Evolutionary conservation across 148 eudicot genomes (phyloP), one percentile per base, ranked within the genome.

Genomic region (Suaeda aralocaspica): DNA sequence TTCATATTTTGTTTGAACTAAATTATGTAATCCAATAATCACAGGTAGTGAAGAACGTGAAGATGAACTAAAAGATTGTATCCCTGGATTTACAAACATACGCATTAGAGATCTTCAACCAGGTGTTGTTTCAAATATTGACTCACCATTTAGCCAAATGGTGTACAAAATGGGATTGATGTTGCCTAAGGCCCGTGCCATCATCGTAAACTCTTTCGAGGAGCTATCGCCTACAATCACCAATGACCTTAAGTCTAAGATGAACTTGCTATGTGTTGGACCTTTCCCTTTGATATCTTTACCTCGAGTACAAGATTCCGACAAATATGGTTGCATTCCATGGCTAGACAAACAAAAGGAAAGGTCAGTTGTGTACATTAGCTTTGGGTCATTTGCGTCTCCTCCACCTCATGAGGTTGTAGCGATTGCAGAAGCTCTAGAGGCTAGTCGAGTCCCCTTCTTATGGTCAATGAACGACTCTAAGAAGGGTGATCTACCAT

Each of bases 391-490:
- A 0, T 71, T 80, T 0, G 69, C 69, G 0, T 55, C 75, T n/a
- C 86, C 73, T 0, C 81, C 90, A 2, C 77, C 84, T 0, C 55
- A 77, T 10, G 88, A 88, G 74, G 57, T 83, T 16, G 62, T 29
- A 12, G 88, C 82, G 22, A 16, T 89, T 16, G 87, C 95, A 1
- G 84, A 77, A 64, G 90, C 86, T 39, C 68, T 92, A 0, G 88
- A 83, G 67, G 67, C 68, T 11, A 72, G 49, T 4, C 30, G 34
- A 1, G 71, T 81, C 26, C 84, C 92, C 12, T 92, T 89, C 68
- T 71, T 89, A n/a, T 89, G 92, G 92, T 87, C 96, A 0, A 28
- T 92, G 22, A 80, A 36, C 0, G 82, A 82, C 22, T 60, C 79
- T 26, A 22, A 29, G 0, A 76, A 64, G 58, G 31, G 45, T 9